Evolutionary conservation across 2,329 filamentous ascomycete species (phyloP).

Genomic region (Blastomyces silverae): DNA sequence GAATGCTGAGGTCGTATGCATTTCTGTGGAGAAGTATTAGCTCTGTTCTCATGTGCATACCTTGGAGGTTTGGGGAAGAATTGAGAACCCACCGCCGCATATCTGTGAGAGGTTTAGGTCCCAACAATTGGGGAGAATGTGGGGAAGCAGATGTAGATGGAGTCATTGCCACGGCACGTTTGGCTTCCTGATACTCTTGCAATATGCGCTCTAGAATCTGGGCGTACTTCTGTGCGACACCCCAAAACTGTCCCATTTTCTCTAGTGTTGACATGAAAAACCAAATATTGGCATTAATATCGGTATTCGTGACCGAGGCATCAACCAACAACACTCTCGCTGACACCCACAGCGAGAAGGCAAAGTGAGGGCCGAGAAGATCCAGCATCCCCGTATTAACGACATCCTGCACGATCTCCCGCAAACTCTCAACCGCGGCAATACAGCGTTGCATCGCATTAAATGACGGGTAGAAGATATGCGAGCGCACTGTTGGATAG

Average conservation of each 20-base stretch:
- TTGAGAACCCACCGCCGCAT: conserved; percentile 37
- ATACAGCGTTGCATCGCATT: conserved; percentile 44
- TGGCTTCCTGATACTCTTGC: conserved; percentile 15
- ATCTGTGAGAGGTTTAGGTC: conserved; percentile 32
- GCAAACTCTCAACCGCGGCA: conserved; percentile 42
- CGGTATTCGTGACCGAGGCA: conserved; percentile 34
- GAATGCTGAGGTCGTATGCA: conserved; percentile 37
- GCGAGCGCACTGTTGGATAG: conserved; percentile 39
- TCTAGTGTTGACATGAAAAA: conserved; percentile 42
- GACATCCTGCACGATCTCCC: conserved; percentile 42
- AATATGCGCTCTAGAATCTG: conserved; percentile 39
- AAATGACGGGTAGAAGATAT: conserved; percentile 41
- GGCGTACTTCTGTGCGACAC: conserved; percentile 42
- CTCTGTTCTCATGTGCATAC: conserved; percentile 17
- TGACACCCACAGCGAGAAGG: conserved; percentile 43
- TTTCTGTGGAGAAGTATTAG: conserved; percentile 16
- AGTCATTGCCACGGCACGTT: conserved; percentile 2
- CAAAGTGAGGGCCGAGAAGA: conserved; percentile 41
- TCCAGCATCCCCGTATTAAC: conserved; percentile 42
- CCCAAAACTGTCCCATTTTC: conserved; percentile 42
- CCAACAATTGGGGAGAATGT: neutral
- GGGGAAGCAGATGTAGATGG: neutral
- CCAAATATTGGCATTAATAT: conserved; percentile 39
- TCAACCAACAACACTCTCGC: conserved; percentile 40
- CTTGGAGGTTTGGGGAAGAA: too few species aligned